phyloP scores from a whole-genome alignment of 108 stramenopile genomes.

The Stephanodiscus minutulus region DNA sequence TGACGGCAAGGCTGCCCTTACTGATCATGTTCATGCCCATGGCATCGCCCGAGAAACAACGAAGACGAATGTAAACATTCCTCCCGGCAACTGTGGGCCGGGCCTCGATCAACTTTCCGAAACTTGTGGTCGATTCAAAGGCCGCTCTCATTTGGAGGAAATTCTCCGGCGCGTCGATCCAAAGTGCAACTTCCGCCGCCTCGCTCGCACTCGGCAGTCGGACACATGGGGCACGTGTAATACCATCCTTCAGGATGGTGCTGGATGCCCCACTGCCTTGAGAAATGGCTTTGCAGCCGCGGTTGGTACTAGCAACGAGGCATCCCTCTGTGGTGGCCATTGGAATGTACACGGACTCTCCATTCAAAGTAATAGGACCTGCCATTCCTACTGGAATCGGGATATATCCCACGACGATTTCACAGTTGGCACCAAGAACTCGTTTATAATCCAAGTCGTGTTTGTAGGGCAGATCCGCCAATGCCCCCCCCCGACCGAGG shows the following conservation, averaged over 20 bases:
- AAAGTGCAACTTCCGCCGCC: constrained; percentile 87
- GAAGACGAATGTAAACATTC: constrained; percentile 94
- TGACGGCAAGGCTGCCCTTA: constrained; percentile 93
- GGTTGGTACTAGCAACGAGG: constrained; percentile 94
- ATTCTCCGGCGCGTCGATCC: constrained; percentile 87
- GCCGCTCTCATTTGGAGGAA: constrained; percentile 82
- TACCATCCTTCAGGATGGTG: constrained; percentile 90
- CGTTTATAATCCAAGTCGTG: constrained; percentile 87
- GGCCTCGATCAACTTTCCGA: constrained; percentile 86
- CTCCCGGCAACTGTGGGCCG: constrained; percentile 90
- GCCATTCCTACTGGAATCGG: constrained; percentile 96
- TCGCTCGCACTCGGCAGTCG: constrained; percentile 83
- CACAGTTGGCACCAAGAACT: constrained; percentile 96
- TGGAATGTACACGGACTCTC: constrained; percentile 88
- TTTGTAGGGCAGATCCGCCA: constrained; percentile 69
- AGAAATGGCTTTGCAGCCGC: constrained; percentile 96
- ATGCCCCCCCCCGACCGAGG: constrained; percentile 49
- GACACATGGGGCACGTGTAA: constrained; percentile 97
- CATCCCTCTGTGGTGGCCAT: constrained; percentile 99
- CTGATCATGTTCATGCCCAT: constrained; percentile 99
- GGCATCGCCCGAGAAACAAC: constrained; percentile 96
- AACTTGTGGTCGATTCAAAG: constrained; percentile 97
- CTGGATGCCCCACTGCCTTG: constrained; percentile 79
- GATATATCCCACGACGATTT: constrained; percentile 97
- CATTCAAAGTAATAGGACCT: constrained; percentile 93